phyloP scores from a whole-genome alignment of 148 eudicot species.

The Amaranthus hypochondriacus region DNA sequence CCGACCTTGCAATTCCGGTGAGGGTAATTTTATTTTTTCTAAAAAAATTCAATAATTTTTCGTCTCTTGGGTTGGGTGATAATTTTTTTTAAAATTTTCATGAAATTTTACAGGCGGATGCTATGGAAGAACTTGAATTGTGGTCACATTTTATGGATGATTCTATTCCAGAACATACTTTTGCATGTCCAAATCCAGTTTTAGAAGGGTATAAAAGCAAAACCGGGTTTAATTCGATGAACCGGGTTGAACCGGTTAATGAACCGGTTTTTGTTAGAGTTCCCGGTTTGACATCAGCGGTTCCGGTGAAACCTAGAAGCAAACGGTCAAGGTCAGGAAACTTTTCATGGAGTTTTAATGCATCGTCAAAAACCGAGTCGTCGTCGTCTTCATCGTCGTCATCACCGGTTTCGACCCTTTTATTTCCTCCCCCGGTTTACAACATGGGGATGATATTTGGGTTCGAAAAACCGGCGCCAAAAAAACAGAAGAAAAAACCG shows the following conservation, averaged over 20 bases:
- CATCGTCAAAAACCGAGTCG: slow-evolving; percentile 40
- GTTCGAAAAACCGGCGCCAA: slow-evolving; percentile 36
- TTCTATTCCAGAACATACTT: slow-evolving; percentile 47
- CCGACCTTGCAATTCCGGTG: slow-evolving; percentile 68
- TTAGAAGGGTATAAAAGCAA: slow-evolving; percentile 20
- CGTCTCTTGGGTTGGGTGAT: background rate
- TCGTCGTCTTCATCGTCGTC: slow-evolving; percentile 38
- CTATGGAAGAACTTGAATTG: slow-evolving; percentile 74
- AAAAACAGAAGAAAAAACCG: slow-evolving; percentile 48
- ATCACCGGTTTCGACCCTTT: slow-evolving; percentile 27
- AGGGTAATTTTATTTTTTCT: background rate
- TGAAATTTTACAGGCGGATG: slow-evolving; percentile 46
- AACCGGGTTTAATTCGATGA: slow-evolving; percentile 26
- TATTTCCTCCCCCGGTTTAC: slow-evolving; percentile 27
- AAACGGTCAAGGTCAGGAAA: slow-evolving; percentile 44
- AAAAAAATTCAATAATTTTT: background rate
- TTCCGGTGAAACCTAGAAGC: slow-evolving; percentile 58
- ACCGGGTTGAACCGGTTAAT: slow-evolving; percentile 34
- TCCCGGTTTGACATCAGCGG: slow-evolving; percentile 37
- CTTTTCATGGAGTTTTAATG: slow-evolving; percentile 32
- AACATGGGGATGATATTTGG: slow-evolving; percentile 14
- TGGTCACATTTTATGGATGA: slow-evolving; percentile 87
- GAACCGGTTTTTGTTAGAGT: slow-evolving; percentile 22
- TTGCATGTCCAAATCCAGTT: slow-evolving; percentile 47
- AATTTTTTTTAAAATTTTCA: background rate